phyloP scores from a whole-genome alignment of 1,284 basidiomycete genomes.

The Trichosporon sp. region DNA sequence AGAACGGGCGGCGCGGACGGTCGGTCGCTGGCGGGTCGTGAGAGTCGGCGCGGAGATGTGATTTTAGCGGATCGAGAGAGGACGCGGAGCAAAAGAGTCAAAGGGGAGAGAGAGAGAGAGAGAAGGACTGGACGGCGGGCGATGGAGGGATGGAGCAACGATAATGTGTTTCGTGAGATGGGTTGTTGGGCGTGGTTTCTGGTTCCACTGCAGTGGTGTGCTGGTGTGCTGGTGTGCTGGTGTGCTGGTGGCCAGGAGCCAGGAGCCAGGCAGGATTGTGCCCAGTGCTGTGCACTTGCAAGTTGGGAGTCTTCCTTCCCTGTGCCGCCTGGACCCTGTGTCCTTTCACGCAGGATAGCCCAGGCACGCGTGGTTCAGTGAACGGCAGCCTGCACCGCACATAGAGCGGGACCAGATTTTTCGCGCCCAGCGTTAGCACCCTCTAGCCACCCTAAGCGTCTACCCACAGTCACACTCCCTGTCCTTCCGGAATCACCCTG shows the following conservation, averaged over 20 bases:
- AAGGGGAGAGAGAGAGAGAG: background rate
- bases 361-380: background rate
- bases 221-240: no score
- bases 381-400: background rate
- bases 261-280: background rate
- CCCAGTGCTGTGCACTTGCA: constrained; percentile 1
- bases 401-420: constrained; percentile 13
- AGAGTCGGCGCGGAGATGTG: no score
- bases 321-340: background rate
- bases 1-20: background rate
- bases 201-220: no score
- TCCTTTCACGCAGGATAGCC: background rate
- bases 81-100: background rate
- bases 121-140: background rate
- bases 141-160: background rate
- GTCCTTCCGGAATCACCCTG: background rate
- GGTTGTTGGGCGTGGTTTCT: background rate
- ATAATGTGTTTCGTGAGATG: background rate
- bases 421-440: background rate
- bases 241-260: no score
- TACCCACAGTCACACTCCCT: no score
- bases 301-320: background rate
- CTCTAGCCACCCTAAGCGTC: no score
- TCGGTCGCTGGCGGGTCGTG: no score
- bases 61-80: background rate